phyloP scores from a whole-genome alignment of 345 rosid species.

The Turnera subulata region DNA sequence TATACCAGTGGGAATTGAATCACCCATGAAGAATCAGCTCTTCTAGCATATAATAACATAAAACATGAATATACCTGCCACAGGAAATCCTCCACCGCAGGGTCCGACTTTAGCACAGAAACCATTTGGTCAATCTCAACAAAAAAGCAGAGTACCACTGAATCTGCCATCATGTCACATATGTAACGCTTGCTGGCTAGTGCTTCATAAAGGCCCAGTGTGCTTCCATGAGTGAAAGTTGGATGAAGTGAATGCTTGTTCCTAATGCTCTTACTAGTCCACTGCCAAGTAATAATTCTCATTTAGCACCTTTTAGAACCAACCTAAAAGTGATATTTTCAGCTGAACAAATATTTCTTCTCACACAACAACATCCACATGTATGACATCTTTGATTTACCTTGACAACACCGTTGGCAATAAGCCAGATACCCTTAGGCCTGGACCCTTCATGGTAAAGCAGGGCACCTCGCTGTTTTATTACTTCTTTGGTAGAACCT shows the following conservation, averaged over 20 bases:
- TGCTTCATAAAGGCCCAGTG: slow-evolving; percentile 86
- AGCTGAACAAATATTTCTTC: background rate
- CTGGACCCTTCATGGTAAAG: slow-evolving; percentile 78
- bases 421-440: slow-evolving; percentile 85
- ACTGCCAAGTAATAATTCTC: slow-evolving; percentile 45
- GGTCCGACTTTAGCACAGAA: slow-evolving; percentile 52
- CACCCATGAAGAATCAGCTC: no score
- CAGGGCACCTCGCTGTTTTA: slow-evolving; percentile 66
- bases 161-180: slow-evolving; percentile 73
- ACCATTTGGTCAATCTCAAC: slow-evolving; percentile 57
- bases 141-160: slow-evolving; percentile 71
- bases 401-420: slow-evolving; percentile 86
- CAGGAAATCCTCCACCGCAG: slow-evolving; percentile 61
- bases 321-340: background rate
- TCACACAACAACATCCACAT: slow-evolving; percentile 8
- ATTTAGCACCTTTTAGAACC: background rate
- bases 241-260: slow-evolving; percentile 86
- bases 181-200: slow-evolving; percentile 70
- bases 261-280: slow-evolving; percentile 63
- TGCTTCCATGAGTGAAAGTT: slow-evolving; percentile 82
- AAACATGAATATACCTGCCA: slow-evolving; percentile 67
- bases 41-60: background rate
- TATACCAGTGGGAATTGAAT: no score
- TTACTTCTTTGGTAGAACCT: slow-evolving; percentile 52
- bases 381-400: slow-evolving; percentile 35